Conservation (phyloP, 495 filamentous ascomycete species). For the Aspergillus baeticus region DNA sequence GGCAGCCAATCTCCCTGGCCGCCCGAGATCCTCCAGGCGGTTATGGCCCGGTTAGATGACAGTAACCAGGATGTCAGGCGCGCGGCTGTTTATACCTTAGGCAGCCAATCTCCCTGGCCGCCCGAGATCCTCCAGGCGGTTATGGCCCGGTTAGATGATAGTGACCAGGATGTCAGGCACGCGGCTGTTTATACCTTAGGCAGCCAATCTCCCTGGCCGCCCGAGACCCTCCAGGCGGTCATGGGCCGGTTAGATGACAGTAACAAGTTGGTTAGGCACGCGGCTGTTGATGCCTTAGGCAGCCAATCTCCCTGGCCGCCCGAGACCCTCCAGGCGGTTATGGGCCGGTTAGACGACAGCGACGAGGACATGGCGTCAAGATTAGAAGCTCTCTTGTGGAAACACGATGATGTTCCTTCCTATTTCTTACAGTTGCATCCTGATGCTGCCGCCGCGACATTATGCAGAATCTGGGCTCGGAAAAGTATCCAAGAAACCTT, state of each 20-base stretch:
- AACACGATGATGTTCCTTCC: not conserved
- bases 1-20: not conserved
- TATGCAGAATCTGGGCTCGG: not conserved
- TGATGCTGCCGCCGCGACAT: not conserved
- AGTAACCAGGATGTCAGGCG: no score
- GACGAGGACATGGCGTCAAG: not conserved
- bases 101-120: no score
- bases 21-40: not conserved
- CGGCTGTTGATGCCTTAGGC: not conserved
- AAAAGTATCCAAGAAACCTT: slow-evolving; percentile 3
- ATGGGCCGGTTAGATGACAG: no score
- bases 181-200: no score
- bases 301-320: not conserved
- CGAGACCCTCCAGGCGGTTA: not conserved
- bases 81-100: no score
- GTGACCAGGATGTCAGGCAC: no score
- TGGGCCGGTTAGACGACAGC: not conserved
- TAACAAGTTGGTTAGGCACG: not conserved
- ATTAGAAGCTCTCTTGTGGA: slow-evolving; percentile 5
- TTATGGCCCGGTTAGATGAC: no score
- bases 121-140: no score
- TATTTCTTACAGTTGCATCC: not conserved
- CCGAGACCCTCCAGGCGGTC: no score
- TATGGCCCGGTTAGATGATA: no score
- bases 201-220: no score